Conservation (phyloP, 257 asterid species). For the Pogostemon cablin region DNA sequence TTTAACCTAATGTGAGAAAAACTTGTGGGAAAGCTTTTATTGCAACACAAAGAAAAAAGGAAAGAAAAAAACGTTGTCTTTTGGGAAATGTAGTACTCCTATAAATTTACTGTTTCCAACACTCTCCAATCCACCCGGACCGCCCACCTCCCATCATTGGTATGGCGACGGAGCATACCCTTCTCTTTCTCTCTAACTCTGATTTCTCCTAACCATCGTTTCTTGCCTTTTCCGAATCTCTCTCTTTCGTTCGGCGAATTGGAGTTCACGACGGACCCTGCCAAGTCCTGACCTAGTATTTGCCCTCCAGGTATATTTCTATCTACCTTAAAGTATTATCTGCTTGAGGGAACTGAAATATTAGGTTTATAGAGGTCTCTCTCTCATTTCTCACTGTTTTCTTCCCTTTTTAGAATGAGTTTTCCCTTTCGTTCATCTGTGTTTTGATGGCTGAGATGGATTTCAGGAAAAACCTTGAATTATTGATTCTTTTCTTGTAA, state of each 20-base stretch:
- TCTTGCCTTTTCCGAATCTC: neutral
- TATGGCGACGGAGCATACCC: neutral
- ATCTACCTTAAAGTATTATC: neutral
- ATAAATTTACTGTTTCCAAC: too few species aligned
- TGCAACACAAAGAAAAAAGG: too few species aligned
- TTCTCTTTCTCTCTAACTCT: neutral
- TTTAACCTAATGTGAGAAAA: too few species aligned
- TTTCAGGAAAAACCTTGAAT: too few species aligned
- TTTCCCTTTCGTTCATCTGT: neutral
- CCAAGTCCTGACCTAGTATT: neutral
- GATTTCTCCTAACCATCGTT: conserved; percentile 5
- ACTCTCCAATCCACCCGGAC: neutral
- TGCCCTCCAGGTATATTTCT: neutral
- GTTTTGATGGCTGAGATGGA: neutral
- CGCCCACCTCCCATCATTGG: neutral
- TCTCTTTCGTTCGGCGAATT: neutral
- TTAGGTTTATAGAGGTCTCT: neutral
- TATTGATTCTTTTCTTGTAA: too few species aligned
- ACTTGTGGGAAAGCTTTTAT: too few species aligned
- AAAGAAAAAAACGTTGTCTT: too few species aligned
- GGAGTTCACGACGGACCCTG: neutral
- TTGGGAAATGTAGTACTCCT: too few species aligned
- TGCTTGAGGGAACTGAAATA: neutral
- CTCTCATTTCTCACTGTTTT: neutral
- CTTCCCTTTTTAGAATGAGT: too few species aligned